Base-by-base conservation (phyloP, 345 rosid genomes). In the Aethionema arabicum region DNA sequence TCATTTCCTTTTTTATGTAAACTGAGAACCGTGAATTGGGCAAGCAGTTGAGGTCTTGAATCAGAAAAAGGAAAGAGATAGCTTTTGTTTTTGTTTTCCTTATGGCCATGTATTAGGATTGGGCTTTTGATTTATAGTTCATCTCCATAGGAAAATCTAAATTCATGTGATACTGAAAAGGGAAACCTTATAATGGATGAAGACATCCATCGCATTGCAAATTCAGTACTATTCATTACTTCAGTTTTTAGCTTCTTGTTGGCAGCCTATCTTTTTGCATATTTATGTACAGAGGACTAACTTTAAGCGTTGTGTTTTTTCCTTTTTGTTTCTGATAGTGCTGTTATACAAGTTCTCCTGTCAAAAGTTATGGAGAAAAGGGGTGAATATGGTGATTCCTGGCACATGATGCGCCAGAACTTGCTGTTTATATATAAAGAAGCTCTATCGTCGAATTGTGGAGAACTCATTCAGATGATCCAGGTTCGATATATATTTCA, bases 371-470 rank as follows among this genome's bases (percentile, higher is more conserved):
- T 87, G 65, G 84, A 87, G 60, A 74, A 77, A 57, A 84, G 72
- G 67, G 80, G 73, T 64, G 80, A 74, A 31, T 80, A 74, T 69
- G 85, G 85, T 46, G 86, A 69, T 70, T 63, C 82, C 12, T 77
- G 97, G 90, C 56, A 51, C 78, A 69, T 72, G 54, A 39, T 76
- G 74, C 80, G 82, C 75, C 80, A 80, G 69, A 81, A 83, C 48
- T 64, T 92, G 81, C 75, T 89, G 4, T 43, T 16, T 67, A 68
- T 92, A 60, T 89, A 89, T 71, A 75, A 56, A 50, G 90, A 81
- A 78, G 86, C 97, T 44, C 84, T 92, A 55, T 78, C 95, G 61
- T 80, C 95, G 40, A 82, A 72, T 74, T 78, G 89, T 63, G 61
- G 73, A 30, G 70, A 73, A 63, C 85, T 92, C 61, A 82, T 81